Evolutionary conservation across 108 stramenopile genomes (phyloP).

Genomic region (Skeletonema potamos): DNA sequence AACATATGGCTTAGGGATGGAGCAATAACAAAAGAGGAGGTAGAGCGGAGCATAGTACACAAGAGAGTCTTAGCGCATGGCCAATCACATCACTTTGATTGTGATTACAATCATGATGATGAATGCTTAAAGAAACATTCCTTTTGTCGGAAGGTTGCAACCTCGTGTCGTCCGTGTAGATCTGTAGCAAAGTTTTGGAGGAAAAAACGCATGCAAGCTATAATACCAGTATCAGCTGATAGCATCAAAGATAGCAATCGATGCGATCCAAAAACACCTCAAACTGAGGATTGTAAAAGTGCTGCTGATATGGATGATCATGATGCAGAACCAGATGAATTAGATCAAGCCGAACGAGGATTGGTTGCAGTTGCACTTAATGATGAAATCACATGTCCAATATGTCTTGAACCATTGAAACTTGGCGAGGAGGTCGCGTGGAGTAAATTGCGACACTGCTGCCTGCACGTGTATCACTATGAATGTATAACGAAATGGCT

Average conservation of each 20-base stretch:
- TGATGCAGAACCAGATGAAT: neutral
- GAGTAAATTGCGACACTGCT: neutral
- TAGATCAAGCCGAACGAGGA: neutral
- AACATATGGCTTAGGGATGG: neutral
- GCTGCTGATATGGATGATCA: neutral
- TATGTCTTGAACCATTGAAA: neutral
- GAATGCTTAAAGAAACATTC: neutral
- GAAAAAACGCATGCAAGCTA: neutral
- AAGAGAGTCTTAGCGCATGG: neutral
- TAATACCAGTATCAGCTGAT: neutral
- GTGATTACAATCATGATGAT: neutral
- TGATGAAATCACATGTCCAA: neutral
- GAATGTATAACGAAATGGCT: neutral
- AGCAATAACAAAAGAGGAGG: neutral
- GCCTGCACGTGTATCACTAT: neutral
- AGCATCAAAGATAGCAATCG: neutral
- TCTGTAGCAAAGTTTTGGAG: neutral
- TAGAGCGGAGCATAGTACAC: neutral
- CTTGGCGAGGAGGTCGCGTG: neutral
- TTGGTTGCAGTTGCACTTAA: neutral
- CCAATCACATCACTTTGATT: neutral
- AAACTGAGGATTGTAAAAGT: neutral
- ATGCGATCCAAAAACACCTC: neutral
- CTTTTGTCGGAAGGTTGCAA: neutral
- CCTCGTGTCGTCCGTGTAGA: neutral